Percentiles rank a stretch among this genome's conserved stretches.
Evolutionary conservation across 2,329 filamentous ascomycete genomes (phyloP).

Genomic region (Coccinonectria pachysandricola): DNA sequence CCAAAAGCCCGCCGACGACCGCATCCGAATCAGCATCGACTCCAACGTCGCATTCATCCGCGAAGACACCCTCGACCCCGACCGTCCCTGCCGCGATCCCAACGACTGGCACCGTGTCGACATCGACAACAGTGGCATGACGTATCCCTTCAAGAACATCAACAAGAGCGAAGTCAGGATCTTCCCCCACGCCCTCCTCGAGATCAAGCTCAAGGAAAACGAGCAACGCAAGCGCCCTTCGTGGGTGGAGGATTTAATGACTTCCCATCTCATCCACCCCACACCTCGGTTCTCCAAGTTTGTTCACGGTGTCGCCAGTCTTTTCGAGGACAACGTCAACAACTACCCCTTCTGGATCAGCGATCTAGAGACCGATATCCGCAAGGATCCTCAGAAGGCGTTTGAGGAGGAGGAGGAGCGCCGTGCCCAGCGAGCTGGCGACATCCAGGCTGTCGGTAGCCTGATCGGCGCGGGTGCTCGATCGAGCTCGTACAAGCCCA

Average conservation of each 20-base stretch:
- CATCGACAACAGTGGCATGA: slow-evolving; percentile 72
- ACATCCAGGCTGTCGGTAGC: slow-evolving; percentile 82
- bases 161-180: slow-evolving; percentile 84
- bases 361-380: slow-evolving; percentile 85
- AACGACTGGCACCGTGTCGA: slow-evolving; percentile 85
- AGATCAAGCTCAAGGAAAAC: slow-evolving; percentile 77
- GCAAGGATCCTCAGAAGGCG: slow-evolving; percentile 79
- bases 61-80: slow-evolving; percentile 64
- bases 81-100: slow-evolving; percentile 81
- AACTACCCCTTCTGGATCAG: slow-evolving; percentile 93
- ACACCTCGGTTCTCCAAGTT: slow-evolving; percentile 94
- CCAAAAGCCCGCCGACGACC: slow-evolving; percentile 87
- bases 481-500: slow-evolving; percentile 43
- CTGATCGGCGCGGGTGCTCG: slow-evolving; percentile 60
- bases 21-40: slow-evolving; percentile 85
- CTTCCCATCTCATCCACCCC: slow-evolving; percentile 83
- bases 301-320: slow-evolving; percentile 78
- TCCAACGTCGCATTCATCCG: slow-evolving; percentile 83
- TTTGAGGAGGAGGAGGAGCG: slow-evolving; percentile 87
- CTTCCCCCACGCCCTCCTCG: slow-evolving; percentile 83
- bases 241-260: slow-evolving; percentile 89
- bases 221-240: slow-evolving; percentile 57
- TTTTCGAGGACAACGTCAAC: slow-evolving; percentile 96
- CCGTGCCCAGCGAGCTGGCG: slow-evolving; percentile 69
- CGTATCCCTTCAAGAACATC: slow-evolving; percentile 78